These are phyloP conservation scores for Cyberlindnera misumaiensis DNA, from an alignment of 805 yeast species.

Conservation along the genomic window DNA sequence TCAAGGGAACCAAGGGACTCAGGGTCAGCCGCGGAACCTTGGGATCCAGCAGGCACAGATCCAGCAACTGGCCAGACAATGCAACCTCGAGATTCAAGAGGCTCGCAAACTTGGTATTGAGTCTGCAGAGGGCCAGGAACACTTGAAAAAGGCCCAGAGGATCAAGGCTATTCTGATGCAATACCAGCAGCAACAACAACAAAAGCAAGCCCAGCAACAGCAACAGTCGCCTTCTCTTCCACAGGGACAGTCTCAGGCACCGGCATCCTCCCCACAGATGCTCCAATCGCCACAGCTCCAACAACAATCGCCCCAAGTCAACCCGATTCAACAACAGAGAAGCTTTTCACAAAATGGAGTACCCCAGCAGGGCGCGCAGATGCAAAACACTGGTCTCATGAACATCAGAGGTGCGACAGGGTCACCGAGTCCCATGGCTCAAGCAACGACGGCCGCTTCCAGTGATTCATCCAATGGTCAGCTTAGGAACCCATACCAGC, in stretches of 20 bases:
- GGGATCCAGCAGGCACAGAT: slow-evolving; percentile 20
- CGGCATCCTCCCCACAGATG: slow-evolving; percentile 9
- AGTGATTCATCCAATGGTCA: slow-evolving; percentile 6
- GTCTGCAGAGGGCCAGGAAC: slow-evolving; percentile 56
- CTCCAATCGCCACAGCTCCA: slow-evolving; percentile 7
- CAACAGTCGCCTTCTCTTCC: slow-evolving; percentile 5
- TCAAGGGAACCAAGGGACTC: slow-evolving; percentile 4
- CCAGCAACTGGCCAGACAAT: slow-evolving; percentile 53
- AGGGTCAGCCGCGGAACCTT: slow-evolving; percentile 3
- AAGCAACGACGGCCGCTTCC: slow-evolving; percentile 6
- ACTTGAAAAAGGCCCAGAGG: slow-evolving; percentile 54
- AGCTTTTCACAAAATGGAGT: slow-evolving; percentile 17
- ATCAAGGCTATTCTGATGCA: slow-evolving; percentile 55
- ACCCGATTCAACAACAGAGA: slow-evolving; percentile 19
- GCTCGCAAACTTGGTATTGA: slow-evolving; percentile 58
- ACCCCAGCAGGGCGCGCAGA: slow-evolving; percentile 8
- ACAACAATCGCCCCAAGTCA: slow-evolving; percentile 9
- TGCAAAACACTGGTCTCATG: slow-evolving; percentile 2
- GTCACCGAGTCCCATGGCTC: slow-evolving; percentile 10
- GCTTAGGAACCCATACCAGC: slow-evolving; percentile 21
- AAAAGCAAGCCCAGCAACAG: slow-evolving; percentile 20
- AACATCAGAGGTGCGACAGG: slow-evolving; percentile 12
- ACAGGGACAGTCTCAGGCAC: slow-evolving; percentile 6
- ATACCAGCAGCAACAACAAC: slow-evolving; percentile 41
- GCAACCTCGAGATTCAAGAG: slow-evolving; percentile 49